Percentiles rank a stretch among this genome's conserved stretches.
These are phyloP conservation scores for Bromus sterilis DNA, from an alignment of 176 grass and related monocot genomes.

Conservation along the genomic window DNA sequence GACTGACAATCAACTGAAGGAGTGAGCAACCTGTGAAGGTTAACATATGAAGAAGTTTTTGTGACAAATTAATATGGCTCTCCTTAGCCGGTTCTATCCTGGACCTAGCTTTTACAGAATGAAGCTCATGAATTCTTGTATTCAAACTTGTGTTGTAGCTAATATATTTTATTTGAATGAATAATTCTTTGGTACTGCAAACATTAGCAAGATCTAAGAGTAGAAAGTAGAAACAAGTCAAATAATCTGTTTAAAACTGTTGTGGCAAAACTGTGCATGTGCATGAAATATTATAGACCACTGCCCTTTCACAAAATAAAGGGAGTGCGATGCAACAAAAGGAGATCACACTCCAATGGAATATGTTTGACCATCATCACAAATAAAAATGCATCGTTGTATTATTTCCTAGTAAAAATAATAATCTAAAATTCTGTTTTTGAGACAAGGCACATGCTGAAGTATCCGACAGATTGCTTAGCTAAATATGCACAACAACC, in stretches of 20 bases:
- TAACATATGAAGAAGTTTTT: too few species aligned
- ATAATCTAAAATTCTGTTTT: neutral
- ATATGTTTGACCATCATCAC: neutral
- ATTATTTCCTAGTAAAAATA: neutral
- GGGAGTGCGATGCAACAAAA: neutral
- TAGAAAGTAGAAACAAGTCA: neutral
- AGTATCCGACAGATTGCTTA: neutral
- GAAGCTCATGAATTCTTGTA: neutral
- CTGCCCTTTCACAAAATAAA: neutral
- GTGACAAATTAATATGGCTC: neutral
- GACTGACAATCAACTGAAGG: neutral
- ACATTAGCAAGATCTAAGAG: neutral
- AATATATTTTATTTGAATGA: neutral
- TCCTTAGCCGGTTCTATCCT: neutral
- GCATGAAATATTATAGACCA: neutral
- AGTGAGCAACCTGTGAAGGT: neutral
- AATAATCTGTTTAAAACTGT: neutral
- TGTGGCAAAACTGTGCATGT: neutral
- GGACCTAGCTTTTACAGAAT: neutral
- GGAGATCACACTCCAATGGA: neutral
- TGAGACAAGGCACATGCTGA: neutral
- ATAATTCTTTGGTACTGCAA: neutral
- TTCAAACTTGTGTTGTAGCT: neutral
- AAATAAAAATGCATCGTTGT: neutral
- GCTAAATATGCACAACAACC: neutral